Conservation (phyloP, 2,329 filamentous ascomycete genomes). For the Helotiales sp. region DNA sequence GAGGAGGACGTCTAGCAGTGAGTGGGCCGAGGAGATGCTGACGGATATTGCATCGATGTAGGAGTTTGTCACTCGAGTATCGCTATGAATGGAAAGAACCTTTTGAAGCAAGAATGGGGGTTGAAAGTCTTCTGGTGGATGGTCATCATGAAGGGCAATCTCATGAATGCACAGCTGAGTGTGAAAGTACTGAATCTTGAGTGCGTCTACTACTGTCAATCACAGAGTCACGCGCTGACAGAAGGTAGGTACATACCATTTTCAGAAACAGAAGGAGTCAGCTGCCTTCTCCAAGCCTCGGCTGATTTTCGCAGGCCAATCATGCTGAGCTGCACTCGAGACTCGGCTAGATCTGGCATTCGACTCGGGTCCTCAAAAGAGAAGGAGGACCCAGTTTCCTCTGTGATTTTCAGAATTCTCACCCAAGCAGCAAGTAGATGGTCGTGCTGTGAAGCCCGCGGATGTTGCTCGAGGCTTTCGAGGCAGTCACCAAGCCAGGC, state of each 20-base stretch:
- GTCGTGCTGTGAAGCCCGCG: slow-evolving; percentile 36
- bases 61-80: slow-evolving; percentile 37
- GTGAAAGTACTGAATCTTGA: slow-evolving; percentile 45
- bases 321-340: slow-evolving; percentile 50
- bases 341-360: slow-evolving; percentile 49
- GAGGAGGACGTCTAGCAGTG: slow-evolving; percentile 48
- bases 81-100: slow-evolving; percentile 22
- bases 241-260: slow-evolving; percentile 15
- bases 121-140: slow-evolving; percentile 49
- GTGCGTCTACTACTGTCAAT: slow-evolving; percentile 15
- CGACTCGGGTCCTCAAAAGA: slow-evolving; percentile 40
- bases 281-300: slow-evolving; percentile 42
- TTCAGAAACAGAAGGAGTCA: slow-evolving; percentile 32
- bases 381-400: slow-evolving; percentile 53
- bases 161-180: slow-evolving; percentile 57
- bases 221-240: neutral
- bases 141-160: slow-evolving; percentile 54
- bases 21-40: slow-evolving; percentile 50
- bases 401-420: slow-evolving; percentile 45
- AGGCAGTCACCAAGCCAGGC: slow-evolving; percentile 42
- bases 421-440: slow-evolving; percentile 39
- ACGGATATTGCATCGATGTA: slow-evolving; percentile 50
- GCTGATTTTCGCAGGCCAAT: slow-evolving; percentile 52
- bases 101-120: slow-evolving; percentile 28
- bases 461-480: slow-evolving; percentile 37